phyloP scores from a whole-genome alignment of 148 eudicot species.

The Hydrangea macrophylla region DNA sequence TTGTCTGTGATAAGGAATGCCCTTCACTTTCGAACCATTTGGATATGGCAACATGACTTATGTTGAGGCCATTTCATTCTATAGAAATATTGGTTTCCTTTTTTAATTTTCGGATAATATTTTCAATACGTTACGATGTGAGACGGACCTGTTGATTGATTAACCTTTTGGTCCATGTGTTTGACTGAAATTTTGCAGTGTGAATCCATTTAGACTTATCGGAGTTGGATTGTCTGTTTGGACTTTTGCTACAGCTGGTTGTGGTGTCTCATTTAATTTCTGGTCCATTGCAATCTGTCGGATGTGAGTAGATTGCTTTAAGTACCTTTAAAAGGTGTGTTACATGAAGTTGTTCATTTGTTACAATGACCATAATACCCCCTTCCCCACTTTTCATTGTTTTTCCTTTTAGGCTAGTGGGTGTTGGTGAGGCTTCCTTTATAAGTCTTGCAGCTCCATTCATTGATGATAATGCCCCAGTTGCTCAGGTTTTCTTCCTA shows the following conservation, averaged over 20 bases:
- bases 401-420: slow-evolving; percentile 69
- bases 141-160: neutral
- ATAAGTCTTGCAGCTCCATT: slow-evolving; percentile 99
- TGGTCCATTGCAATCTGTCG: slow-evolving; percentile 83
- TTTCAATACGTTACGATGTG: neutral
- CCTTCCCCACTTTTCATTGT: neutral
- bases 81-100: neutral
- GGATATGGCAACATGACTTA: neutral
- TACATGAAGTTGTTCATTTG: neutral
- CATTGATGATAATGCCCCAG: slow-evolving; percentile 96
- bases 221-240: slow-evolving; percentile 91
- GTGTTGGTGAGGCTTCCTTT: slow-evolving; percentile 99
- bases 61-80: neutral
- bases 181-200: slow-evolving; percentile 46
- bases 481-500: slow-evolving; percentile 52
- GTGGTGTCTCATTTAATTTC: slow-evolving; percentile 74
- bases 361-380: slow-evolving; percentile 9
- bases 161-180: slow-evolving; percentile 11
- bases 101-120: neutral
- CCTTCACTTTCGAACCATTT: neutral
- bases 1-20: neutral
- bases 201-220: slow-evolving; percentile 93
- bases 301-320: slow-evolving; percentile 54
- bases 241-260: slow-evolving; percentile 77
- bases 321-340: neutral